These are phyloP conservation scores for Lachnellula subtilissima DNA, from an alignment of 2,329 filamentous ascomycete species.

Conservation along the genomic window DNA sequence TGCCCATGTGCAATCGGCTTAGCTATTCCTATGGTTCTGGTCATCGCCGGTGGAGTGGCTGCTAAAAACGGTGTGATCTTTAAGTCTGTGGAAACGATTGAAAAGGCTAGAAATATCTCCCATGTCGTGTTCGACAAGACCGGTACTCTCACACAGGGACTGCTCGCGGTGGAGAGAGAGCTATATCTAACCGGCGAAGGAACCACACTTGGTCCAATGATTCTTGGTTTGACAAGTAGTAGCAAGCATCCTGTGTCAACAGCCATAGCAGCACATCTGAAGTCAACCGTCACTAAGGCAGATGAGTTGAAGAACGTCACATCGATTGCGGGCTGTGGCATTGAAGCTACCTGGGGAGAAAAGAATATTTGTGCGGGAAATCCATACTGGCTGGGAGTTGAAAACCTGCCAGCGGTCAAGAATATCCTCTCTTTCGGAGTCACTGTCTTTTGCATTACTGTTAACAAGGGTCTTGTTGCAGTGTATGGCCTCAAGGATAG, in stretches of 20 bases:
- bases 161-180: constrained; percentile 41
- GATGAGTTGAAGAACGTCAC: constrained; percentile 31
- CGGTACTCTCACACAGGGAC: constrained; percentile 64
- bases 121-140: constrained; percentile 80
- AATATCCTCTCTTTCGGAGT: constrained; percentile 33
- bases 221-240: constrained; percentile 33
- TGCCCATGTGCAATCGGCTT: constrained; percentile 75
- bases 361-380: constrained; percentile 44
- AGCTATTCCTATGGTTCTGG: constrained; percentile 69
- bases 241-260: constrained; percentile 26
- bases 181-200: constrained; percentile 30
- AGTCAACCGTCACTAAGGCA: constrained; percentile 13
- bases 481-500: constrained; percentile 45
- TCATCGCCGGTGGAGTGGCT: constrained; percentile 64
- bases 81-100: constrained; percentile 60
- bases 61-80: constrained; percentile 64
- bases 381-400: constrained; percentile 42
- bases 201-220: constrained; percentile 14
- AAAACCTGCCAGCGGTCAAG: constrained; percentile 31
- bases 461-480: constrained; percentile 35
- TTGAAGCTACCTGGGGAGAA: constrained; percentile 35
- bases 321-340: constrained; percentile 42
- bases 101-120: constrained; percentile 54
- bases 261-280: constrained; percentile 34
- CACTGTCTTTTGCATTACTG: constrained; percentile 45